These are phyloP conservation scores for Psidium guajava DNA, from an alignment of 345 rosid genomes.

Conservation along the genomic window DNA sequence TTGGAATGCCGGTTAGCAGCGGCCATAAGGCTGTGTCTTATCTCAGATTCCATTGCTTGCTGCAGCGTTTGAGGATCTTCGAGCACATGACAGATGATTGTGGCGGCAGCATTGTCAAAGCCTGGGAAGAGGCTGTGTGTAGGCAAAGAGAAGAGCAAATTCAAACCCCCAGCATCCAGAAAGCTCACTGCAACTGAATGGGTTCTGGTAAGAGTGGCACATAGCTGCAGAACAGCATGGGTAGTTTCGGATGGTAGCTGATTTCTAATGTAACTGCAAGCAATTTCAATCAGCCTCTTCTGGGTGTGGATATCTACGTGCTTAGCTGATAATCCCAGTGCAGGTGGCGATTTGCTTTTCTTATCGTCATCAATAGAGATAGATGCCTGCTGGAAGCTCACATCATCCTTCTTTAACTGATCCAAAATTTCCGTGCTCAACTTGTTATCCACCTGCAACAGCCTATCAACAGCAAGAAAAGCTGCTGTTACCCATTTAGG, in stretches of 20 bases:
- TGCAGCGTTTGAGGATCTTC: conserved; percentile 96
- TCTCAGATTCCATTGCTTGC: conserved; percentile 98
- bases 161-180: conserved; percentile 79
- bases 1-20: conserved; percentile 75
- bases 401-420: conserved; percentile 43
- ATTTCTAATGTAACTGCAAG: conserved; percentile 64
- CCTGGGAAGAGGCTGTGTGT: conserved; percentile 83
- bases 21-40: conserved; percentile 65
- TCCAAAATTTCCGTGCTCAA: conserved; percentile 66
- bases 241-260: conserved; percentile 83
- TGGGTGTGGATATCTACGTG: conserved; percentile 49
- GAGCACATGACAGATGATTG: conserved; percentile 78
- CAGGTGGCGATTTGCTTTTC: conserved; percentile 47
- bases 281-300: conserved; percentile 77
- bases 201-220: conserved; percentile 72
- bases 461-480: conserved; percentile 88
- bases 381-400: conserved; percentile 26
- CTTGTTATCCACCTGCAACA: conserved; percentile 76
- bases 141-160: conserved; percentile 74
- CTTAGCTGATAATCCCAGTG: conserved; percentile 33
- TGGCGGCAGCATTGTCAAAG: conserved; percentile 77
- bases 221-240: conserved; percentile 90
- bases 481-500: conserved; percentile 95
- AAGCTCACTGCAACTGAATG: conserved; percentile 77
- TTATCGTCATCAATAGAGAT: conserved; percentile 60